phyloP scores from a whole-genome alignment of 1,139 yeast species.

The Hyphopichia wangnamkhiaoensis region DNA sequence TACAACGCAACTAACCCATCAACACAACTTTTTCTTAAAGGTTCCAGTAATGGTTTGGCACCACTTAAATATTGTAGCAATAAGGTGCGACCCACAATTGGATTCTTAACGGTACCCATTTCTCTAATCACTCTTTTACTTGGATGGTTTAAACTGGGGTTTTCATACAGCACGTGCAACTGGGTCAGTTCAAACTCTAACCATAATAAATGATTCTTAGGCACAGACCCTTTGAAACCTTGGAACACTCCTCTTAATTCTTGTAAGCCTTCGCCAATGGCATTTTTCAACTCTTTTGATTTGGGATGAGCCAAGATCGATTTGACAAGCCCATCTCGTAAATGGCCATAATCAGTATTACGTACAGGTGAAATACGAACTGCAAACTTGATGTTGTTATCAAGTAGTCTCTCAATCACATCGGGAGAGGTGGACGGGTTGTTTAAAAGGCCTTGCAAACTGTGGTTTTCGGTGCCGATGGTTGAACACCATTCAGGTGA shows the following conservation, averaged over 20 bases:
- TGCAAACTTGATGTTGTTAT: slow-evolving; percentile 60
- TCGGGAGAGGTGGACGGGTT: slow-evolving; percentile 42
- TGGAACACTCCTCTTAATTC: slow-evolving; percentile 53
- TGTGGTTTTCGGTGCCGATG: slow-evolving; percentile 12
- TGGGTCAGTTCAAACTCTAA: slow-evolving; percentile 51
- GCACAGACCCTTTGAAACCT: slow-evolving; percentile 58
- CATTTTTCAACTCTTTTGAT: slow-evolving; percentile 35
- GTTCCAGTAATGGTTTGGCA: slow-evolving; percentile 55
- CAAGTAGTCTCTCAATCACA: slow-evolving; percentile 56
- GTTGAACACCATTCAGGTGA: slow-evolving; percentile 20
- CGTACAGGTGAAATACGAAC: slow-evolving; percentile 83
- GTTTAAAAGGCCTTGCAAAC: slow-evolving; percentile 19
- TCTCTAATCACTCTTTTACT: slow-evolving; percentile 27
- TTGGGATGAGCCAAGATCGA: slow-evolving; percentile 62
- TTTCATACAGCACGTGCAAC: slow-evolving; percentile 44
- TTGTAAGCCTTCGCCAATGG: slow-evolving; percentile 53
- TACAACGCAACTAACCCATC: slow-evolving; percentile 24
- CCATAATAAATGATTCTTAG: slow-evolving; percentile 60
- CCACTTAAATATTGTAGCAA: slow-evolving; percentile 64
- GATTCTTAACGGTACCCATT: slow-evolving; percentile 51
- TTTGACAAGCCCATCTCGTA: slow-evolving; percentile 86
- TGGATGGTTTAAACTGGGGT: slow-evolving; percentile 18
- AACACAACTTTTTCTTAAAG: slow-evolving; percentile 37
- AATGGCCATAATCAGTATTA: slow-evolving; percentile 85
- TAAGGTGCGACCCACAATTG: slow-evolving; percentile 53